Evolutionary conservation across 169 alveolate genomes (phyloP).

Genomic region (Pseudocohnilembus persalinus): DNA sequence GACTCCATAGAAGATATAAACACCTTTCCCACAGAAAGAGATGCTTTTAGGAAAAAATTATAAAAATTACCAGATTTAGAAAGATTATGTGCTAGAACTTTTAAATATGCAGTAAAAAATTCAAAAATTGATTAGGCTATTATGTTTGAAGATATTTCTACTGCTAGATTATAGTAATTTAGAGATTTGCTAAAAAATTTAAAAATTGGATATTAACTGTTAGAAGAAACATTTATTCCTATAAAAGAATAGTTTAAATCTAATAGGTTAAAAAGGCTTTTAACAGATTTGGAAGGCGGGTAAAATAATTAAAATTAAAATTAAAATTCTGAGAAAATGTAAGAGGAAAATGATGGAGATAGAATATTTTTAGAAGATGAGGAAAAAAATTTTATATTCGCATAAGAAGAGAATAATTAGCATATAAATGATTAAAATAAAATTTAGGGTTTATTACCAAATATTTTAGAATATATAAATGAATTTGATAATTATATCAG

Average conservation of each 20-base stretch:
- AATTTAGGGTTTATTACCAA: conserved; percentile 56
- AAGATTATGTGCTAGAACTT: conserved; percentile 42
- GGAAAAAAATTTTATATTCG: neutral
- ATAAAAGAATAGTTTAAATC: conserved; percentile 13
- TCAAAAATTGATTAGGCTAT: conserved; percentile 20
- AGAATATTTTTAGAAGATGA: neutral
- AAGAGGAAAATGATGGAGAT: conserved; percentile 7
- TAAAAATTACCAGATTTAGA: conserved; percentile 56
- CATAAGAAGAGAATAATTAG: neutral
- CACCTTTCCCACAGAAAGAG: conserved; percentile 64
- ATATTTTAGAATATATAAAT: conserved; percentile 49
- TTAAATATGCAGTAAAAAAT: conserved; percentile 31
- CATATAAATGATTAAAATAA: conserved; percentile 12
- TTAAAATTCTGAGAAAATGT: conserved; percentile 1
- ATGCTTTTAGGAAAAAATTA: conserved; percentile 49
- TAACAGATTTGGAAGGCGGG: conserved; percentile 2
- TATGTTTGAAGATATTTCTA: conserved; percentile 40
- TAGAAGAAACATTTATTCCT: neutral
- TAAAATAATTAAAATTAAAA: too few species aligned
- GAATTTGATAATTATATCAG: conserved; percentile 55
- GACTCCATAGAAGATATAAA: conserved; percentile 91
- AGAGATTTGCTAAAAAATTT: conserved; percentile 3
- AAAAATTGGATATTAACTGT: neutral
- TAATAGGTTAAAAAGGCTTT: conserved; percentile 20
- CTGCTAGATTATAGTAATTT: conserved; percentile 30